Evolutionary conservation across 164 flowering plant genomes (phyloP).

Genomic region (Stephania yunnanensis): DNA sequence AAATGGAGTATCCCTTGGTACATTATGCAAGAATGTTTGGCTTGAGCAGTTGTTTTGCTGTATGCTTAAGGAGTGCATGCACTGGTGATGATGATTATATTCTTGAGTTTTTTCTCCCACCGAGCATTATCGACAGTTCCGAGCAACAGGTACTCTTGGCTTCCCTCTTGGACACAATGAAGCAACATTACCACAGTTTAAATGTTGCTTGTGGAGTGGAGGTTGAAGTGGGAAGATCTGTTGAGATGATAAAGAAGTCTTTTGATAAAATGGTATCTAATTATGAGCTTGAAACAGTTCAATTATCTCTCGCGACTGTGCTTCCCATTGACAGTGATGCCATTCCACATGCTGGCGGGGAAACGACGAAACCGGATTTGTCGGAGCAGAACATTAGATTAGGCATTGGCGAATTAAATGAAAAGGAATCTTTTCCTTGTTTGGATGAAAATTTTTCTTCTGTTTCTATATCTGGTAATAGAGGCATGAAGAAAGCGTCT

Average conservation of each 20-base stretch:
- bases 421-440: conserved; percentile 16
- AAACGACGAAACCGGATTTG: conserved; percentile 15
- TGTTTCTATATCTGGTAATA: conserved; percentile 23
- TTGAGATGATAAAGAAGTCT: conserved; percentile 50
- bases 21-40: conserved; percentile 95
- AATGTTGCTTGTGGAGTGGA: conserved; percentile 54
- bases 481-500: conserved; percentile 30
- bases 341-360: conserved; percentile 23
- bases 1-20: conserved; percentile 84
- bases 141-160: conserved; percentile 54
- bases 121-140: conserved; percentile 31
- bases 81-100: conserved; percentile 85
- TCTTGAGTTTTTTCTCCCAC: conserved; percentile 89
- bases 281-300: conserved; percentile 25
- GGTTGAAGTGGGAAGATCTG: conserved; percentile 37
- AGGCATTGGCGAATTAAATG: conserved; percentile 20
- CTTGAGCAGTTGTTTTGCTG: conserved; percentile 63
- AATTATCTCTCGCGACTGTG: conserved; percentile 16
- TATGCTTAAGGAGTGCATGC: conserved; percentile 62
- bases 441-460: conserved; percentile 18
- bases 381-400: conserved; percentile 20
- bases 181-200: conserved; percentile 58
- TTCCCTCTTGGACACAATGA: conserved; percentile 60
- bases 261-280: conserved; percentile 22
- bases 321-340: conserved; percentile 22